Percentiles rank a stretch among this genome's conserved stretches.
These are phyloP conservation scores for Blastobotrys arbuscula DNA, from an alignment of 1,139 yeast genomes.

Conservation along the genomic window DNA sequence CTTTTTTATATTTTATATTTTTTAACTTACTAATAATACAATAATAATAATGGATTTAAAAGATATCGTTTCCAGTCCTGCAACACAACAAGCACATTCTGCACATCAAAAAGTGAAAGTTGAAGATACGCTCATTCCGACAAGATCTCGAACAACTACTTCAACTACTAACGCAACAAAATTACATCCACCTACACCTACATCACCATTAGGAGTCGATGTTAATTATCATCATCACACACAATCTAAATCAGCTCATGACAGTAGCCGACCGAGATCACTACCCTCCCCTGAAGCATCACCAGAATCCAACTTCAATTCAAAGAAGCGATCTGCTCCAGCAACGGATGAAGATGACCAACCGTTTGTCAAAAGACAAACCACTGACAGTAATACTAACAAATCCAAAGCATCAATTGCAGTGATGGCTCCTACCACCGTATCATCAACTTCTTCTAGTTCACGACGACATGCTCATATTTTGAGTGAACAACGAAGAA, in stretches of 20 bases:
- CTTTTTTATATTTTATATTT: not conserved
- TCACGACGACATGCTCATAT: conserved; percentile 37
- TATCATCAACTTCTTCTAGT: conserved; percentile 25
- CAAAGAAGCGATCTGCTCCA: conserved; percentile 2
- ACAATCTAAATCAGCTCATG: not conserved
- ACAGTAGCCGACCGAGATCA: conserved; percentile 11
- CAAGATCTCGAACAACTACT: not conserved
- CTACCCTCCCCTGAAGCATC: conserved; percentile 23
- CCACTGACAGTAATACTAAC: not conserved
- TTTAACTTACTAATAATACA: not conserved
- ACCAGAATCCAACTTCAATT: conserved; percentile 13
- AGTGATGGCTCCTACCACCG: conserved; percentile 31
- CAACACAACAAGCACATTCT: not conserved
- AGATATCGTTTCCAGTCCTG: conserved; percentile 13
- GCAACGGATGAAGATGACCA: not conserved
- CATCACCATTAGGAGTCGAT: conserved; percentile 11
- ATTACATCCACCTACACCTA: conserved; percentile 16
- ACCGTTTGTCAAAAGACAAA: not conserved
- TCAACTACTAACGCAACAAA: conserved; percentile 8
- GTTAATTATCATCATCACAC: not conserved
- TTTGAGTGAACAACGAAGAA: conserved; percentile 41
- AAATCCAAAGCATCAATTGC: conserved; percentile 15
- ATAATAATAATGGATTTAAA: conserved; percentile 15
- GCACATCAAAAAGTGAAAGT: not conserved
- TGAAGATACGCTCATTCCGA: not conserved